Conservation (phyloP, 495 filamentous ascomycete species). For the Penicillium waksmanii region DNA sequence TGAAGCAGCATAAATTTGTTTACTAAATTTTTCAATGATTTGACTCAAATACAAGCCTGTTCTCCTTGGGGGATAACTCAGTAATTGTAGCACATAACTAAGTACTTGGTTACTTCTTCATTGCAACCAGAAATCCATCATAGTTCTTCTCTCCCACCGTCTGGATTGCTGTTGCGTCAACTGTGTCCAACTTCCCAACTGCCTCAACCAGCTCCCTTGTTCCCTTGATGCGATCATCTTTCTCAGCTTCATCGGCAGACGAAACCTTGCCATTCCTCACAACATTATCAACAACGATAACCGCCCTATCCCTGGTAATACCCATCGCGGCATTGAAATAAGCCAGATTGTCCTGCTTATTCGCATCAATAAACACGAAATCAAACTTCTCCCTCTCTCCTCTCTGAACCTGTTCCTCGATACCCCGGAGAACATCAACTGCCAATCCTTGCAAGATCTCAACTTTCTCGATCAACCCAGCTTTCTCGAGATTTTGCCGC, state of each 20-base stretch:
- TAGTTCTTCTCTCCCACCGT: conserved; percentile 3
- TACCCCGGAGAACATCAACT: not conserved
- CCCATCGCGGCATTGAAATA: conserved; percentile 5
- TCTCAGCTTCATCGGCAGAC: conserved; percentile 5
- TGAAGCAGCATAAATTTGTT: not conserved
- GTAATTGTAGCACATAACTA: too few species aligned
- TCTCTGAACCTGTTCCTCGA: not conserved
- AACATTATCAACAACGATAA: conserved; percentile 4
- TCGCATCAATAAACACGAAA: conserved; percentile 8
- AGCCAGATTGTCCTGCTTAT: conserved; percentile 7
- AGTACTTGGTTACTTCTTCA: not conserved
- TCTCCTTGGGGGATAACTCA: not conserved
- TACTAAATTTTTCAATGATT: not conserved
- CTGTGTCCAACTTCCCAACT: not conserved
- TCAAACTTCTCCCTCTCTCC: not conserved
- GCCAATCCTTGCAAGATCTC: not conserved
- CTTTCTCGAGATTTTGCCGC: not conserved
- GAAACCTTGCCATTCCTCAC: conserved; percentile 2
- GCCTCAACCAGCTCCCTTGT: conserved; percentile 1
- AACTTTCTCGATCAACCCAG: not conserved
- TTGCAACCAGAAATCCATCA: conserved; percentile 2
- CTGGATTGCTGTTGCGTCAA: not conserved
- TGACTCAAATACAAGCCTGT: not conserved
- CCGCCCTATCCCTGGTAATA: not conserved
- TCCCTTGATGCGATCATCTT: conserved; percentile 6